Evolutionary conservation across 805 yeast species (phyloP), one percentile per base, ranked within the genome.

Genomic region (Cyberlindnera xylosilytica): DNA sequence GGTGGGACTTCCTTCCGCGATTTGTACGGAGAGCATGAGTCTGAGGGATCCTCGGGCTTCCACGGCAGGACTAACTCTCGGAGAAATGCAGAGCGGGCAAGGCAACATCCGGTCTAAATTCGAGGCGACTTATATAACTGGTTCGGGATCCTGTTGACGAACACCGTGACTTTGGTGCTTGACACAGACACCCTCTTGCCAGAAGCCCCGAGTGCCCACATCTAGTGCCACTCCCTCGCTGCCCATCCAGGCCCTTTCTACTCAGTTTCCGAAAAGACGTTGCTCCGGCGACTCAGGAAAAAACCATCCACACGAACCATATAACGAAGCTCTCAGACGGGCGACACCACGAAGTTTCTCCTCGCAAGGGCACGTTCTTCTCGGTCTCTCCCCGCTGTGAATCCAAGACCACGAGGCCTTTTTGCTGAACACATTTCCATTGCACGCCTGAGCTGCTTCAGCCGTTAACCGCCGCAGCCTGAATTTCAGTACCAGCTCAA

Each of bases 261-360:
- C 13, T 6, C 30, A 10, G 30, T 27, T 12, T 15, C 30, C 30
- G 15, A n/a, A 6, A 6, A 11, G 13, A 27, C 30, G 30, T 27
- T 27, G 30, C 30, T 27, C 30, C 30, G 30, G 30, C n/a, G 30
- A 27, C 30, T 27, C 30, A 9, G n/a, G 30, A 27, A 27, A 27
- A 27, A 27, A 27, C 30, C n/a, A 27, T 27, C 30, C 30, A 27
- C 24, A 22, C 24, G 10, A 22, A 22, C 7, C 10, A n/a, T n/a
- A n/a, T 22, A 22, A 10, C 10, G 24, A 22, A 10, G 24, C 7
- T 10, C 24, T 8, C 24, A 22, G 10, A 8, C 10, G 24, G 10
- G 7, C 7, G 24, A 8, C 24, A 22, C 24, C 24, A 22, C 24
- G 24, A 10, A 22, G 24, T 22, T 7, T 22, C 24, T 22, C 10